These are phyloP conservation scores for Ophiostoma ulmi DNA, from an alignment of 2,329 filamentous ascomycete species.

Conservation along the genomic window DNA sequence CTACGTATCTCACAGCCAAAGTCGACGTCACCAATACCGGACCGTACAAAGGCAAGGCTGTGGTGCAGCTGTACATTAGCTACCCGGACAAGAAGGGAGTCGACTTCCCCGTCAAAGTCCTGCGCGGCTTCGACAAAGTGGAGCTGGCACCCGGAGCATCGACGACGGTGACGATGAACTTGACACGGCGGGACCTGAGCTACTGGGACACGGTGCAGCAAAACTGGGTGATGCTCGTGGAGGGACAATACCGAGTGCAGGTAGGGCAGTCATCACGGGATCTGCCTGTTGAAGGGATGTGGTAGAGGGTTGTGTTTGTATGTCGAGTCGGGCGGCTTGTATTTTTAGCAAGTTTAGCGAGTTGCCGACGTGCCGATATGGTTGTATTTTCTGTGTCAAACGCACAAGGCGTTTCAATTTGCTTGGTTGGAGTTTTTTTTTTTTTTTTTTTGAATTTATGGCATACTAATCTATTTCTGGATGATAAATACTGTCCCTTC, in stretches of 20 bases:
- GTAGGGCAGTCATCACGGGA: conserved; percentile 29
- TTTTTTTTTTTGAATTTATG: too few species aligned
- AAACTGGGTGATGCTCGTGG: conserved; percentile 41
- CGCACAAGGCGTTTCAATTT: too few species aligned
- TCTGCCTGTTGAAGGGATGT: conserved; percentile 23
- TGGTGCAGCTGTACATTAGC: conserved; percentile 45
- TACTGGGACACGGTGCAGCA: conserved; percentile 49
- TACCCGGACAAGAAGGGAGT: conserved; percentile 35
- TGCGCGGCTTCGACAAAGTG: conserved; percentile 70
- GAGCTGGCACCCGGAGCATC: conserved; percentile 46
- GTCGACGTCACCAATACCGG: conserved; percentile 54
- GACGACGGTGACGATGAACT: conserved; percentile 41
- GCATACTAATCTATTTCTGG: too few species aligned
- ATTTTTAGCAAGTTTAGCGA: too few species aligned
- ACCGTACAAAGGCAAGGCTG: conserved; percentile 38
- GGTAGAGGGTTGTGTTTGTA: conserved; percentile 21
- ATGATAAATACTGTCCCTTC: too few species aligned
- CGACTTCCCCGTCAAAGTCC: conserved; percentile 44
- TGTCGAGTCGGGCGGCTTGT: too few species aligned
- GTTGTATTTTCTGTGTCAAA: too few species aligned
- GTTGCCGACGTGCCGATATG: too few species aligned
- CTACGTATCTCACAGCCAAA: conserved; percentile 46
- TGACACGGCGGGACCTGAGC: conserved; percentile 50
- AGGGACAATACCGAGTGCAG: conserved; percentile 25
- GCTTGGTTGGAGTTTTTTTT: too few species aligned